Evolutionary conservation across 148 eudicot genomes (phyloP), one percentile per base, ranked within the genome.

Genomic region (Nyssa sinensis): DNA sequence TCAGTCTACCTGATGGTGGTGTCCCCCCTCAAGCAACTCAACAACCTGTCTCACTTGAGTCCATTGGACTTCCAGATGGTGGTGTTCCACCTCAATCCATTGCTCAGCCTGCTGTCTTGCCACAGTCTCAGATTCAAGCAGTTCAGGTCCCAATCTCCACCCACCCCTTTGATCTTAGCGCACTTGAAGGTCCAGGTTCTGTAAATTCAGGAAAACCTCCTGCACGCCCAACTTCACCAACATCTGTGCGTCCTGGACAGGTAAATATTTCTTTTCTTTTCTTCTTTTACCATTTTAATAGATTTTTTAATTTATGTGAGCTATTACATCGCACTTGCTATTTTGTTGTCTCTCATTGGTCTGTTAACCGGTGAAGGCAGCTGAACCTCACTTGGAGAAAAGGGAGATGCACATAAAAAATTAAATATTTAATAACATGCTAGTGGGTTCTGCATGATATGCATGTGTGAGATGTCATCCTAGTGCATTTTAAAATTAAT

Each of bases 191-290:
- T 73, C 89, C 92, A n/a, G n/a, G n/a, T n/a, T n/a, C n/a, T n/a
- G n/a, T n/a, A 34, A 81, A 76, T 71, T 63, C 89, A 53, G 93
- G 80, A 73, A 86, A 81, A 78, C 69, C 93, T 81, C 71, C 89
- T 73, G 87, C 83, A 51, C 88, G 79, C 55, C 81, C 93, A 29
- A 79, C 79, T 66, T 86, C 90, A 71, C 85, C 96, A 75, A 86
- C 85, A 77, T 78, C 96, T 74, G 98, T 92, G 59, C 98, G 91
- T 69, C 98, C 98, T 68, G 98, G 98, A 64, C 96, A 92, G 86
- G 98, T 95, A 53, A 39, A 4, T 35, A 28, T 47, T 53, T 73
- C 53, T 60, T 19, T 27, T 28, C 47, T 59, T 68, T 32, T 66
- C 66, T 64, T 35, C 61, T 4, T 60, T 64, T 27, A n/a, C n/a